Percentiles rank a stretch among this genome's conserved stretches.
phyloP scores from a whole-genome alignment of 306 rosid genomes.

The Trifolium repens region DNA sequence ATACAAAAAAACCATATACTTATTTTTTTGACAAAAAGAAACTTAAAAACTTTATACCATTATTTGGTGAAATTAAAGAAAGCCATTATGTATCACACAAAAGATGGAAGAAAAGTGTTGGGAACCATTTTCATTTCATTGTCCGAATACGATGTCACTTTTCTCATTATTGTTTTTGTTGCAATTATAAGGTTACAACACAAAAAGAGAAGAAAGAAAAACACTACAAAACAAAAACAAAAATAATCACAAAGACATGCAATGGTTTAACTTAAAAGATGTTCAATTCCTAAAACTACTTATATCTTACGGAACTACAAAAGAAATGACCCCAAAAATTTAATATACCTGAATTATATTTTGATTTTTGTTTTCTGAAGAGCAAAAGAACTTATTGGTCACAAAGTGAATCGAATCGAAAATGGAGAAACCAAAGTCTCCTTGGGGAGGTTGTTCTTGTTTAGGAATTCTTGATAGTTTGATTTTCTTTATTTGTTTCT shows the following conservation, averaged over 20 bases:
- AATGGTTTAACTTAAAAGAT: constrained; percentile 4
- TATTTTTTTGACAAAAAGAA: not conserved
- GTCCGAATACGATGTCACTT: constrained; percentile 4
- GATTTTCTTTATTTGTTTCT: constrained; percentile 74
- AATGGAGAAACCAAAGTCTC: constrained; percentile 58
- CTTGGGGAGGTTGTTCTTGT: not conserved
- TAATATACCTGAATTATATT: constrained; percentile 53
- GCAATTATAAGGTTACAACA: not conserved
- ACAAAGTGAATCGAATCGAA: constrained; percentile 54
- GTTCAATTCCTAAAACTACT: not conserved
- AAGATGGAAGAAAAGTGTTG: constrained; percentile 1
- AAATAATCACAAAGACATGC: constrained; percentile 31
- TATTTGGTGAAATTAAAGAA: not conserved
- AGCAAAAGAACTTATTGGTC: constrained; percentile 40
- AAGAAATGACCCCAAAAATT: not conserved
- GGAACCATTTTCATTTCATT: not conserved
- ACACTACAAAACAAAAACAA: constrained; percentile 19
- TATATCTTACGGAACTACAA: not conserved
- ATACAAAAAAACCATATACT: not conserved
- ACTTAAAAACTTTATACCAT: not conserved
- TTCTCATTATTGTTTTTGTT: not conserved
- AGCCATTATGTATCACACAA: not conserved
- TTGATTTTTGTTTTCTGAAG: constrained; percentile 32
- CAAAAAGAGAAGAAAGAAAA: not conserved
- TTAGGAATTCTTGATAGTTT: constrained; percentile 55